A percentile compares a stretch with the other conserved stretches of the same genome.
Evolutionary conservation across 225 moss, liverwort and hornwort genomes (phyloP).

Genomic region (Pseudisothecium myosuroides): DNA sequence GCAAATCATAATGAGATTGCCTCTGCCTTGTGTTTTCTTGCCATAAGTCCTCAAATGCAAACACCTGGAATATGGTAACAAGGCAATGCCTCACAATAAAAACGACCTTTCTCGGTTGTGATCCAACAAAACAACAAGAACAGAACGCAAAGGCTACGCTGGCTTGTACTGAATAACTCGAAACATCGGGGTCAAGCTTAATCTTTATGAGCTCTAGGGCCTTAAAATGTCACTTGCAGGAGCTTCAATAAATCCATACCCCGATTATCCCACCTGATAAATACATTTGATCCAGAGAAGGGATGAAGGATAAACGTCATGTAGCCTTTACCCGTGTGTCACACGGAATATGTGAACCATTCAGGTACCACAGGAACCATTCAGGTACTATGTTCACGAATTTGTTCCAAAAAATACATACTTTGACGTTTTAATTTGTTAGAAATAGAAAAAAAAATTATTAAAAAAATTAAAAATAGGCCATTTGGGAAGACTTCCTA

Average conservation of each 20-base stretch:
- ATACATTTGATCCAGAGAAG: not conserved
- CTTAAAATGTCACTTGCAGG: no score
- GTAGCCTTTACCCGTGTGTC: constrained; percentile 40
- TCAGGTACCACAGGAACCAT: constrained; percentile 28
- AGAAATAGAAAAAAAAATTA: no score
- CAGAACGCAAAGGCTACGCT: not conserved
- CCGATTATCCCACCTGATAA: not conserved
- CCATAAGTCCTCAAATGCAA: constrained; percentile 49
- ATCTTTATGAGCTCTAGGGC: not conserved
- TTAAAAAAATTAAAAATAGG: no score
- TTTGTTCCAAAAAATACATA: no score
- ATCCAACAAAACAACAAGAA: not conserved
- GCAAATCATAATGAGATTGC: constrained; percentile 76
- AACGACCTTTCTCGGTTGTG: not conserved
- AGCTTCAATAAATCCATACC: not conserved
- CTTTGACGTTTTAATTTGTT: no score
- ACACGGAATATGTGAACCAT: constrained; percentile 62
- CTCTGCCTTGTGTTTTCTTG: constrained; percentile 69
- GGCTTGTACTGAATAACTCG: not conserved
- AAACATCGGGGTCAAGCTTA: not conserved
- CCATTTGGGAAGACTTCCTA: no score
- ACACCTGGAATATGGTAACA: constrained; percentile 39
- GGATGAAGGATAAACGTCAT: not conserved
- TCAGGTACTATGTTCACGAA: no score
- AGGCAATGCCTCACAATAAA: not conserved